phyloP scores from a whole-genome alignment of 2,329 filamentous ascomycete species.

The Venturiaceae sp. region DNA sequence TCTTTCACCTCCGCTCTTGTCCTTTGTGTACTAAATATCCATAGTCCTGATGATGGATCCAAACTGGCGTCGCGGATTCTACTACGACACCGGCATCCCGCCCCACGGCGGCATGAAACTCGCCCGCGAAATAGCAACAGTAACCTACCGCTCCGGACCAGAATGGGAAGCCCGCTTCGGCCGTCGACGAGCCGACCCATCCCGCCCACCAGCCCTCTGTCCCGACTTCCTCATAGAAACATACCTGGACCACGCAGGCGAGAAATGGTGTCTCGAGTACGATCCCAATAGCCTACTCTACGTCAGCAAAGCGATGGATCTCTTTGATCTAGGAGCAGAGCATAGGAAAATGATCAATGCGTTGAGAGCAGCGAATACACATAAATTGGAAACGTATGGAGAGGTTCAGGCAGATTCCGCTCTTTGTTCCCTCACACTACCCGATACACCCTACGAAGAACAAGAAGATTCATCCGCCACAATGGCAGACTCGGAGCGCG shows the following conservation, averaged over 20 bases:
- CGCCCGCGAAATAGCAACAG: slow-evolving; percentile 90
- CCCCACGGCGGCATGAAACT: slow-evolving; percentile 98
- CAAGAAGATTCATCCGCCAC: slow-evolving; percentile 42
- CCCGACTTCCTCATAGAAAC: slow-evolving; percentile 97
- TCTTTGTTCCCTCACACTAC: slow-evolving; percentile 72
- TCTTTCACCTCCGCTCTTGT: not conserved
- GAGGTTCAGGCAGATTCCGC: slow-evolving; percentile 20
- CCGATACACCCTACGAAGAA: slow-evolving; percentile 77
- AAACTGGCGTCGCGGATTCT: slow-evolving; percentile 92
- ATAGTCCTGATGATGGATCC: slow-evolving; percentile 95
- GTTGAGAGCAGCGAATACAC: slow-evolving; percentile 52
- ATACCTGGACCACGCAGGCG: slow-evolving; percentile 93
- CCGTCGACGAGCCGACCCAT: slow-evolving; percentile 72
- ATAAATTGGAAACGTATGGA: slow-evolving; percentile 42
- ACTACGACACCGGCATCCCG: slow-evolving; percentile 74
- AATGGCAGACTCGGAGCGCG: slow-evolving; percentile 2
- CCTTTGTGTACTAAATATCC: not conserved
- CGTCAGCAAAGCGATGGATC: slow-evolving; percentile 96
- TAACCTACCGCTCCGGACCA: slow-evolving; percentile 91
- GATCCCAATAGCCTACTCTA: slow-evolving; percentile 93
- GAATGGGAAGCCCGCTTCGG: slow-evolving; percentile 98
- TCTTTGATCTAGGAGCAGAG: slow-evolving; percentile 78
- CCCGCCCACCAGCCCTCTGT: slow-evolving; percentile 83
- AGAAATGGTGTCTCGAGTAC: slow-evolving; percentile 96
- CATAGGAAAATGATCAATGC: slow-evolving; percentile 55